These are phyloP conservation scores for Magnaporthiopsis rhizophila DNA, from an alignment of 2,329 filamentous ascomycete genomes.

Conservation along the genomic window DNA sequence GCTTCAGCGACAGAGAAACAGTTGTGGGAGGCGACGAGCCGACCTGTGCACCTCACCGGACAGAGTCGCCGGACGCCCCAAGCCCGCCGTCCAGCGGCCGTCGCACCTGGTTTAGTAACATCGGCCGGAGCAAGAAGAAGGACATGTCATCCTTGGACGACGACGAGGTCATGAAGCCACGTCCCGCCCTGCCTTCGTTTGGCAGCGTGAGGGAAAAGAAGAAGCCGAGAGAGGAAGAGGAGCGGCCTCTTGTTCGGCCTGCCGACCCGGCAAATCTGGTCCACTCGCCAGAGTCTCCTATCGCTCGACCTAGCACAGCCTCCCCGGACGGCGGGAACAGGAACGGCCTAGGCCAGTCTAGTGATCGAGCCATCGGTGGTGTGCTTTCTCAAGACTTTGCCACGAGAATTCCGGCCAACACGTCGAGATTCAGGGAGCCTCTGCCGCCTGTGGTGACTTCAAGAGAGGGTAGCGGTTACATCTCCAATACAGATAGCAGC, in stretches of 20 bases:
- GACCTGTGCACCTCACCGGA: slow-evolving; percentile 25
- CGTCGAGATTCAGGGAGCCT: slow-evolving; percentile 52
- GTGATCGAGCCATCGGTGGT: slow-evolving; percentile 49
- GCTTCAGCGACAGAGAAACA: slow-evolving; percentile 64
- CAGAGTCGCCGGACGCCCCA: slow-evolving; percentile 28
- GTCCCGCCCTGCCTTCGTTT: slow-evolving; percentile 65
- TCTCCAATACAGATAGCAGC: slow-evolving; percentile 43
- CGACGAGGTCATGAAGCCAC: slow-evolving; percentile 64
- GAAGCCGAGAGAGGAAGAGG: slow-evolving; percentile 43
- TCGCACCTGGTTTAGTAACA: slow-evolving; percentile 43
- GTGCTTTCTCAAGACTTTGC: slow-evolving; percentile 47
- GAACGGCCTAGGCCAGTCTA: slow-evolving; percentile 39
- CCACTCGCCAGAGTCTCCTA: slow-evolving; percentile 19
- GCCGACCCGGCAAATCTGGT: slow-evolving; percentile 25
- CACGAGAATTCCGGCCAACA: slow-evolving; percentile 46
- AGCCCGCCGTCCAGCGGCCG: slow-evolving; percentile 30
- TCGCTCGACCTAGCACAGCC: slow-evolving; percentile 7
- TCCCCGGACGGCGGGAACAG: too few relatives aligned
- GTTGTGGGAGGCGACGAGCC: slow-evolving; percentile 40
- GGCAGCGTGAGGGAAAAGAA: slow-evolving; percentile 64
- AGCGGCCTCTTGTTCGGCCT: slow-evolving; percentile 51
- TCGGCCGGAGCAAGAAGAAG: slow-evolving; percentile 42
- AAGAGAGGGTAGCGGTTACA: slow-evolving; percentile 56
- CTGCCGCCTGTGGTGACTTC: slow-evolving; percentile 64
- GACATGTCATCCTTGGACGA: slow-evolving; percentile 59